These are phyloP conservation scores for Scalesia atractyloides DNA, from an alignment of 129 eudicot species.

Conservation along the genomic window DNA sequence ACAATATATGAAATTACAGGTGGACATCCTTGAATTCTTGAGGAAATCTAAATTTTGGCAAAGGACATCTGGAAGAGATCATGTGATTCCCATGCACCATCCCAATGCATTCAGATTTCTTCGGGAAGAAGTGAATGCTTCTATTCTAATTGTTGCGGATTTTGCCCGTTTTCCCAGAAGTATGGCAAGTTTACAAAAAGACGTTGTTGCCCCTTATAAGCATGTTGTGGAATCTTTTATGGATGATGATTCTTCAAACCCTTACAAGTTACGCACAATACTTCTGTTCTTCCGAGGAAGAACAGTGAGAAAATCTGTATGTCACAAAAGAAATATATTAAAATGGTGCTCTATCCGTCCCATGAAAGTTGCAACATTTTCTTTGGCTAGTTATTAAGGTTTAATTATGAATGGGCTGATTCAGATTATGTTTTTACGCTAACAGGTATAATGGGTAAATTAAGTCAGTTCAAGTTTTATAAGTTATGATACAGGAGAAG, in stretches of 20 bases:
- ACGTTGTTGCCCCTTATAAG: slow-evolving; percentile 88
- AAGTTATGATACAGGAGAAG: not conserved
- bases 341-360: slow-evolving; percentile 14
- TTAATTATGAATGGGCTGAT: not conserved
- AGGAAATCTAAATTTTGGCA: slow-evolving; percentile 70
- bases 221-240: slow-evolving; percentile 74
- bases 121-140: slow-evolving; percentile 64
- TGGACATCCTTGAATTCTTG: slow-evolving; percentile 59
- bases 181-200: slow-evolving; percentile 72
- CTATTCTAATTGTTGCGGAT: slow-evolving; percentile 84
- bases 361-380: slow-evolving; percentile 23
- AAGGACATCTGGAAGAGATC: slow-evolving; percentile 83
- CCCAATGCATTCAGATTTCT: slow-evolving; percentile 90
- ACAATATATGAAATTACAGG: slow-evolving; percentile 39
- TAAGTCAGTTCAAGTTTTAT: not conserved
- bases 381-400: not conserved
- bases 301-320: slow-evolving; percentile 80
- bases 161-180: slow-evolving; percentile 64
- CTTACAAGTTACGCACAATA: slow-evolving; percentile 64
- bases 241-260: slow-evolving; percentile 59
- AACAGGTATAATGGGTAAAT: not conserved
- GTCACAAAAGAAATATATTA: slow-evolving; percentile 19
- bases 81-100: slow-evolving; percentile 91
- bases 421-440: not conserved
- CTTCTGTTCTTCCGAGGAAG: slow-evolving; percentile 92